Conservation (phyloP, 1,139 yeast species). For the Blastobotrys proliferans region DNA sequence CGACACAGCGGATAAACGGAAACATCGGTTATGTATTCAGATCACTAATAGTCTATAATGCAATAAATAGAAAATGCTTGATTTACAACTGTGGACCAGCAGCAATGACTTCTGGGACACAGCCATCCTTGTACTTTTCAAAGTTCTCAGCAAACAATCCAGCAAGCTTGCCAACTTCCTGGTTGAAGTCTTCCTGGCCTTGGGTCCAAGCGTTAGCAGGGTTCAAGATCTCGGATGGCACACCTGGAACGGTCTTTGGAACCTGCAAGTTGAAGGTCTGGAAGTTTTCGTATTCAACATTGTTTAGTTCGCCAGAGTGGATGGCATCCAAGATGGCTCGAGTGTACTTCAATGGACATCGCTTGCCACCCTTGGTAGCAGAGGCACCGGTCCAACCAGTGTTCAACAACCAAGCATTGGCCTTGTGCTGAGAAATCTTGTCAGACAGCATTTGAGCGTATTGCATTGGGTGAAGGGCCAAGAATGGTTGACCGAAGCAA, state of each 20-base stretch:
- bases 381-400: conserved; percentile 99
- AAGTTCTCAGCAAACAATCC: conserved; percentile 80
- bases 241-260: conserved; percentile 78
- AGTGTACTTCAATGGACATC: conserved; percentile 97
- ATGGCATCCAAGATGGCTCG: conserved; percentile 95
- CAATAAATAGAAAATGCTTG: conserved; percentile 2
- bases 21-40: too few species aligned
- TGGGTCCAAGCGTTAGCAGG: conserved; percentile 83
- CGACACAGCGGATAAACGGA: too few species aligned
- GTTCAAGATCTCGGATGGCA: conserved; percentile 80
- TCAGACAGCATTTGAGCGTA: conserved; percentile 96
- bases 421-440: conserved; percentile 83
- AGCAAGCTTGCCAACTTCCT: conserved; percentile 73
- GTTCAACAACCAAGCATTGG: conserved; percentile 94
- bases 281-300: conserved; percentile 77
- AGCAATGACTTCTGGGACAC: conserved; percentile 81
- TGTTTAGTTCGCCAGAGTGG: conserved; percentile 82
- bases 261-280: conserved; percentile 84
- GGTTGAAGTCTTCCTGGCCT: conserved; percentile 61
- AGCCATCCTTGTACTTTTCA: conserved; percentile 74
- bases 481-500: conserved; percentile 98
- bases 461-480: conserved; percentile 96
- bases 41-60: neutral
- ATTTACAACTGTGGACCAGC: conserved; percentile 67
- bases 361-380: conserved; percentile 88